phyloP scores from a whole-genome alignment of 768 basidiomycete species.

The Chalciporus sphaerocephalus region DNA sequence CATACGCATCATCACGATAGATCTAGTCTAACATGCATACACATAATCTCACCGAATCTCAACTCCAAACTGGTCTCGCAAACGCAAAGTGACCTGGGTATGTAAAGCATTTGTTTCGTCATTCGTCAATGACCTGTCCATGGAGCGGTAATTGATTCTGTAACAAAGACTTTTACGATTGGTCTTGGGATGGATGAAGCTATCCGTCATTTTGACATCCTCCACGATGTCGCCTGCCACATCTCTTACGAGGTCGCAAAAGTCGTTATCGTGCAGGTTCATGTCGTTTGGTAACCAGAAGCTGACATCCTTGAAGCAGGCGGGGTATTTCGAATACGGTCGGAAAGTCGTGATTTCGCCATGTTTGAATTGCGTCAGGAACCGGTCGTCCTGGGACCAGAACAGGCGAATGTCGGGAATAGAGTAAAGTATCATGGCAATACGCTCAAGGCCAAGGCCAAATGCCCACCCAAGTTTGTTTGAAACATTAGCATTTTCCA shows the following conservation, averaged over 20 bases:
- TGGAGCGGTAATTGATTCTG: slow-evolving; percentile 90
- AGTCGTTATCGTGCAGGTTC: slow-evolving; percentile 87
- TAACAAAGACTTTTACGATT: slow-evolving; percentile 77
- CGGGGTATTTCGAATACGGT: slow-evolving; percentile 89
- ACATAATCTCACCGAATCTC: slow-evolving; percentile 69
- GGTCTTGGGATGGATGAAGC: slow-evolving; percentile 87
- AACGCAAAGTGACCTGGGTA: slow-evolving; percentile 47
- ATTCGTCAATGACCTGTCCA: slow-evolving; percentile 91
- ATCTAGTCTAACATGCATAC: slow-evolving; percentile 38
- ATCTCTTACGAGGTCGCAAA: slow-evolving; percentile 92
- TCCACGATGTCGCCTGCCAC: slow-evolving; percentile 90
- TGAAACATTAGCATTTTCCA: slow-evolving; percentile 74
- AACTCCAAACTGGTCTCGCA: slow-evolving; percentile 66
- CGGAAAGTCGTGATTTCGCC: slow-evolving; percentile 80
- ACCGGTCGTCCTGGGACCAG: slow-evolving; percentile 89
- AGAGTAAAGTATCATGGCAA: slow-evolving; percentile 95
- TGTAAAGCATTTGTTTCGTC: slow-evolving; percentile 87
- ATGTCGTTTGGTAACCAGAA: slow-evolving; percentile 76
- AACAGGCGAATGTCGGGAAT: slow-evolving; percentile 98
- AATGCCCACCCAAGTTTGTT: slow-evolving; percentile 97
- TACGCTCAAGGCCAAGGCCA: slow-evolving; percentile 93
- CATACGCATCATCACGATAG: slow-evolving; percentile 30
- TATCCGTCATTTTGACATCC: slow-evolving; percentile 84
- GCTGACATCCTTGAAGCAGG: slow-evolving; percentile 90
- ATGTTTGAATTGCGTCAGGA: slow-evolving; percentile 78